Base-by-base conservation (phyloP, 441 rosid species). In the Adansonia grandidieri region DNA sequence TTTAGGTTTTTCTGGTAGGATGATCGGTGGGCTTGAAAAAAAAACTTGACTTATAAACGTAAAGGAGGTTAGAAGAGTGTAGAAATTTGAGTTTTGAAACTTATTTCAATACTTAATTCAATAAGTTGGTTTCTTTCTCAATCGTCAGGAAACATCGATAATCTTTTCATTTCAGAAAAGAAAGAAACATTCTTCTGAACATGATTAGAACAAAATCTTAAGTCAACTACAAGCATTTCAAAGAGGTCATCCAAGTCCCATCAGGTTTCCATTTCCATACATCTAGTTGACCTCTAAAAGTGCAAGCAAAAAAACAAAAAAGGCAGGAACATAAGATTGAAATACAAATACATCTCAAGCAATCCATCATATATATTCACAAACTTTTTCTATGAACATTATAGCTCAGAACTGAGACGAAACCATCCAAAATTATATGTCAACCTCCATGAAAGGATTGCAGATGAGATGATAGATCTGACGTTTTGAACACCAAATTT, bases 261-360 rank as follows among this genome's bases (percentile, higher is more conserved):
- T 24, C 9, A 51, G 15, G 28, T 51, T 28, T 28, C 60, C 71
- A 66, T 71, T 51, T 71, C 60, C 58, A 51, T 24, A 70, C 3
- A 70, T 44, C 73, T 48, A 48, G 44, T 51, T 71, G 45, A 71
- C 74, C 61, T 51, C 58, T 22, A 70, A 51, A 70, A 44, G 65
- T 15, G 17, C 40, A 37, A 37, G 5, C 40, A 37, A 37, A 37
- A 60, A 24, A 2, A 60, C 50, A n/a, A 3, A 50, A 24, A 14
- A 14, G 3, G 53, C 5, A 48, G 4, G 19, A 5, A 2, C 54
- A 17, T 57, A 47, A 20, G 28, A 47, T 20, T 20, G 24, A 68
- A 68, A 45, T 67, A n/a, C 24, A 67, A 67, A 17, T 44, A 19
- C 53, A 17, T 67, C 51, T 63, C 67, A 62, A 47, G 47, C 47